These are phyloP conservation scores for Paramyrothecium sp. DNA, from an alignment of 2,329 filamentous ascomycete species.

Conservation along the genomic window DNA sequence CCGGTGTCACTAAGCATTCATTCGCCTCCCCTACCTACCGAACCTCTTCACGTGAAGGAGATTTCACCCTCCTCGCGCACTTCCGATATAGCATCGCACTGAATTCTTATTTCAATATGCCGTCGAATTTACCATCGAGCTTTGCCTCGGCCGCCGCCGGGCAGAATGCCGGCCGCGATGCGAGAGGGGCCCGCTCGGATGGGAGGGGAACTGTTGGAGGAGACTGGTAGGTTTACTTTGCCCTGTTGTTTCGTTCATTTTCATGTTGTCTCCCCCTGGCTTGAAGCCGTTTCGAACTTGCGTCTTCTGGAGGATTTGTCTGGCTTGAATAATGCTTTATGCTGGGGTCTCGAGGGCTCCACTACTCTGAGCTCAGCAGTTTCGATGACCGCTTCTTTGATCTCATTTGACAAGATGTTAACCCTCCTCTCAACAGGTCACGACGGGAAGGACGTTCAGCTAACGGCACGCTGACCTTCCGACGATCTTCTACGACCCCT, in stretches of 20 bases:
- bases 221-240: conserved; percentile 65
- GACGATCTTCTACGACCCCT: conserved; percentile 60
- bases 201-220: conserved; percentile 56
- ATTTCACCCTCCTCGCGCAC: background rate
- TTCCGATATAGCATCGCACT: background rate
- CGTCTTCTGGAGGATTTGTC: too few relatives aligned
- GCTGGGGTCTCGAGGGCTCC: too few relatives aligned
- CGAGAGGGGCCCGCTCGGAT: conserved; percentile 57
- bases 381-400: background rate
- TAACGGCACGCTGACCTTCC: conserved; percentile 65
- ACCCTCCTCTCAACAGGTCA: conserved; percentile 41
- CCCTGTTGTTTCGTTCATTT: background rate
- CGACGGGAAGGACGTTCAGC: conserved; percentile 56
- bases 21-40: conserved; percentile 5
- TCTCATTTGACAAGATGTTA: conserved; percentile 2
- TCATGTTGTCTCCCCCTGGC: conserved; percentile 10
- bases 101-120: conserved; percentile 46
- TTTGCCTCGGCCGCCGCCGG: conserved; percentile 82
- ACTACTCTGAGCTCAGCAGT: background rate
- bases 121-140: conserved; percentile 76
- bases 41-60: conserved; percentile 5
- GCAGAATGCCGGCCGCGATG: conserved; percentile 63
- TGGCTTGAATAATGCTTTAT: too few relatives aligned
- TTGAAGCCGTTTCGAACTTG: background rate
- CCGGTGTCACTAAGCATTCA: background rate